phyloP scores from a whole-genome alignment of 2,329 filamentous ascomycete species.

The Keithomyces neogunnii region DNA sequence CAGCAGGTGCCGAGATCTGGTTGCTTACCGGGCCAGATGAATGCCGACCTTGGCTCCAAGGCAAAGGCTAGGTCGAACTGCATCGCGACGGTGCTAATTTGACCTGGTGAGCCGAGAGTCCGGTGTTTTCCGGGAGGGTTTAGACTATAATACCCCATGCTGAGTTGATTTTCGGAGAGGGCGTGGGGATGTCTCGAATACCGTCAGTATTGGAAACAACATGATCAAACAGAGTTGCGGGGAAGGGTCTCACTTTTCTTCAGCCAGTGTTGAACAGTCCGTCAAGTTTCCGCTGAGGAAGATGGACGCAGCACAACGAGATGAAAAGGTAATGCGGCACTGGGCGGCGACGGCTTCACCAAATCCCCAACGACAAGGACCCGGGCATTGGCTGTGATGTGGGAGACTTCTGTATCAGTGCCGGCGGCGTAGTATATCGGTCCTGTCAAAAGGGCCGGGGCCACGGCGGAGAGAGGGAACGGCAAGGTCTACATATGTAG shows the following conservation, averaged over 20 bases:
- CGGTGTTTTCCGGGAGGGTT: not conserved
- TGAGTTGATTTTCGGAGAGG: constrained; percentile 3
- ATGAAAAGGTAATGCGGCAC: no score
- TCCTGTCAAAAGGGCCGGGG: constrained; percentile 5
- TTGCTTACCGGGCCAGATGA: constrained; percentile 39
- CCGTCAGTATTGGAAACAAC: no score
- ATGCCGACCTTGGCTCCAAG: constrained; percentile 42
- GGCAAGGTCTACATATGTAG: not conserved
- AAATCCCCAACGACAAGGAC: not conserved
- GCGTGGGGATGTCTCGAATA: not conserved
- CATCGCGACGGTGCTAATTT: constrained; percentile 37
- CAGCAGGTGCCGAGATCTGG: not conserved
- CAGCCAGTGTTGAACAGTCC: no score
- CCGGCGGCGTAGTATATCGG: constrained; percentile 6
- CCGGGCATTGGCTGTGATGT: constrained; percentile 5
- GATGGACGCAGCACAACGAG: no score
- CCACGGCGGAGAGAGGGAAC: constrained; percentile 3
- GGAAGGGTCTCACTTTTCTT: no score
- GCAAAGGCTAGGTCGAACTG: constrained; percentile 43
- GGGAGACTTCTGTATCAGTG: not conserved
- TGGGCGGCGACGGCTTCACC: no score
- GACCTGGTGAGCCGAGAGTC: not conserved
- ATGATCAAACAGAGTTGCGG: no score
- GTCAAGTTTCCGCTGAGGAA: no score
- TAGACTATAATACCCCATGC: constrained; percentile 26